A percentile compares a stretch with the other conserved stretches of the same genome.
phyloP scores from a whole-genome alignment of 108 stramenopile genomes.

The Nitzschia sp. region DNA sequence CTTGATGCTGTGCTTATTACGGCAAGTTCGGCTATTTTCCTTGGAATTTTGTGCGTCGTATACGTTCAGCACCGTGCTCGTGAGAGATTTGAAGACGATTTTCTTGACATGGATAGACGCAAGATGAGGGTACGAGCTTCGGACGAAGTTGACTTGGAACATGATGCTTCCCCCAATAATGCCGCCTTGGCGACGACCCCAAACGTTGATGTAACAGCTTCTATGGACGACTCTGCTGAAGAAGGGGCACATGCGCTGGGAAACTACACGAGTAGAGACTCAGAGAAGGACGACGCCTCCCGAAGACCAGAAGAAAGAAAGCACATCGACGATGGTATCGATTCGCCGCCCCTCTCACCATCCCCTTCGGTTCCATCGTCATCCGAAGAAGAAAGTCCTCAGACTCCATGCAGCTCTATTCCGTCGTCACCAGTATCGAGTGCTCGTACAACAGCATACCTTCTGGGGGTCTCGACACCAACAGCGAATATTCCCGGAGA shows the following conservation, averaged over 20 bases:
- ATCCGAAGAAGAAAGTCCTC: background rate
- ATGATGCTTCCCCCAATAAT: background rate
- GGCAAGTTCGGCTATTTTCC: constrained; percentile 29
- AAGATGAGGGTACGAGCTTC: background rate
- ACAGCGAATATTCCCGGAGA: background rate
- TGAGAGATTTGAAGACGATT: background rate
- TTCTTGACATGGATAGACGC: background rate
- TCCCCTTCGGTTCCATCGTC: constrained; percentile 8
- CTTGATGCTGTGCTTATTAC: constrained; percentile 41
- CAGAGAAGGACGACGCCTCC: no score
- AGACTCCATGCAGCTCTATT: background rate
- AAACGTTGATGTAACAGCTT: background rate
- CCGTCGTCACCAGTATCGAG: constrained; percentile 6
- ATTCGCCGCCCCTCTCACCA: constrained; percentile 9
- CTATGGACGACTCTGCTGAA: background rate
- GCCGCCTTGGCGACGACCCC: background rate
- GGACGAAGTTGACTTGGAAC: background rate
- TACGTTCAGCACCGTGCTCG: constrained; percentile 21
- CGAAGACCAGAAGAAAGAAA: background rate
- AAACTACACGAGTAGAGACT: no score
- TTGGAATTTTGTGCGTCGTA: constrained; percentile 32
- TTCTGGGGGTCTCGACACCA: constrained; percentile 5
- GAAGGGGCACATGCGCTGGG: background rate
- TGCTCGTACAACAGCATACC: constrained; percentile 16
- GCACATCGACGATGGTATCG: background rate